phyloP scores from a whole-genome alignment of 768 basidiomycete genomes.

The Lentinula aciculospora region DNA sequence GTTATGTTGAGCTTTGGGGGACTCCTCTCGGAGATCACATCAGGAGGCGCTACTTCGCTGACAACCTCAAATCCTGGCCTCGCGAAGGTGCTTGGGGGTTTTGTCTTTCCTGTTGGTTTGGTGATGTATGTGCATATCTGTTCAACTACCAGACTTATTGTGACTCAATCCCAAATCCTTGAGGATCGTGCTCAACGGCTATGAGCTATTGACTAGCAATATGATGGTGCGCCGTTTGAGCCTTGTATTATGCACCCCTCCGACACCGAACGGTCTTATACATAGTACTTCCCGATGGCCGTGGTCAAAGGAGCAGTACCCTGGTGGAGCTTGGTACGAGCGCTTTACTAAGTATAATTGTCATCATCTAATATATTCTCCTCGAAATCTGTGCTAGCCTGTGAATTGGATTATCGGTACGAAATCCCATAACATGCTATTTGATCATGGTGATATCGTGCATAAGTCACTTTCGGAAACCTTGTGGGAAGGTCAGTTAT shows the following conservation, averaged over 20 bases:
- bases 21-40: slow-evolving; percentile 52
- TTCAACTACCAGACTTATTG: neutral
- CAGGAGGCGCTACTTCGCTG: slow-evolving; percentile 52
- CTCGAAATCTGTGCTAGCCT: slow-evolving; percentile 16
- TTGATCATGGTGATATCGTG: neutral
- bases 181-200: slow-evolving; percentile 70
- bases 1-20: slow-evolving; percentile 75
- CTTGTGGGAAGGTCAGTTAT: slow-evolving; percentile 34
- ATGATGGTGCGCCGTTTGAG: slow-evolving; percentile 53
- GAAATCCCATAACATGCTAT: neutral
- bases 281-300: slow-evolving; percentile 67
- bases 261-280: neutral
- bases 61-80: slow-evolving; percentile 55
- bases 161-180: neutral
- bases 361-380: neutral
- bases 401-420: slow-evolving; percentile 66
- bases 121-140: slow-evolving; percentile 49
- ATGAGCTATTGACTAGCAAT: slow-evolving; percentile 70
- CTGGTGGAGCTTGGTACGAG: slow-evolving; percentile 50
- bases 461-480: slow-evolving; percentile 58
- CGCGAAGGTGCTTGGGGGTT: slow-evolving; percentile 58
- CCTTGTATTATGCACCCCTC: neutral
- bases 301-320: slow-evolving; percentile 54
- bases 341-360: neutral
- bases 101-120: slow-evolving; percentile 74